Evolutionary conservation across 805 yeast species (phyloP).

Genomic region (Candida oleophila): DNA sequence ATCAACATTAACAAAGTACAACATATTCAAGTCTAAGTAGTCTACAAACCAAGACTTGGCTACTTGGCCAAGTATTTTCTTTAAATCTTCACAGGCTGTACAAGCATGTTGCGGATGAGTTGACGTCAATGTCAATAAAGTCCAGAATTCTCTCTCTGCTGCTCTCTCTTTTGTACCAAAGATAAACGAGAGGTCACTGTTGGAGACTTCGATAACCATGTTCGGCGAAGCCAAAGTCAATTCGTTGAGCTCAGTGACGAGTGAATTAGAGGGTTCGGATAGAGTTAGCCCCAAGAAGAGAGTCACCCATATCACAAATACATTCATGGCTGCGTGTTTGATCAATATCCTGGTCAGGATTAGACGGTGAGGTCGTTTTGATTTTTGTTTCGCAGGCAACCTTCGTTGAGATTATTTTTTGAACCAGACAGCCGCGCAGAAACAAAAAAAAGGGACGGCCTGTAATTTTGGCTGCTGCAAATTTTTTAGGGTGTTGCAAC

Average conservation of each 20-base stretch:
- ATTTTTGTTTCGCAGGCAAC: neutral
- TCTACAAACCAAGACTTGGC: conserved; percentile 44
- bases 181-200: conserved; percentile 36
- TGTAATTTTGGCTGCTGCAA: no score
- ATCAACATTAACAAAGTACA: conserved; percentile 53
- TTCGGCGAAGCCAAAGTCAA: conserved; percentile 13
- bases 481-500: neutral
- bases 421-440: no score
- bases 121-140: conserved; percentile 56
- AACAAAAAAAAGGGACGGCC: no score
- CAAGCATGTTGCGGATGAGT: conserved; percentile 44
- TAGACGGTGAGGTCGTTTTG: neutral
- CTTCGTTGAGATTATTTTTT: neutral
- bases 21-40: conserved; percentile 37
- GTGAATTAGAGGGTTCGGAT: neutral
- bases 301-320: neutral
- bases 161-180: conserved; percentile 17
- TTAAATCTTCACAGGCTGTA: conserved; percentile 44
- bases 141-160: conserved; percentile 53
- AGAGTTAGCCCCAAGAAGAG: conserved; percentile 1
- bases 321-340: neutral
- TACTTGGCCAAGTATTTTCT: conserved; percentile 40
- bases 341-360: neutral
- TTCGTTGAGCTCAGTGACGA: neutral
- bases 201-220: conserved; percentile 42